Base-by-base conservation (phyloP, 345 rosid genomes). In the Populus deltoides region DNA sequence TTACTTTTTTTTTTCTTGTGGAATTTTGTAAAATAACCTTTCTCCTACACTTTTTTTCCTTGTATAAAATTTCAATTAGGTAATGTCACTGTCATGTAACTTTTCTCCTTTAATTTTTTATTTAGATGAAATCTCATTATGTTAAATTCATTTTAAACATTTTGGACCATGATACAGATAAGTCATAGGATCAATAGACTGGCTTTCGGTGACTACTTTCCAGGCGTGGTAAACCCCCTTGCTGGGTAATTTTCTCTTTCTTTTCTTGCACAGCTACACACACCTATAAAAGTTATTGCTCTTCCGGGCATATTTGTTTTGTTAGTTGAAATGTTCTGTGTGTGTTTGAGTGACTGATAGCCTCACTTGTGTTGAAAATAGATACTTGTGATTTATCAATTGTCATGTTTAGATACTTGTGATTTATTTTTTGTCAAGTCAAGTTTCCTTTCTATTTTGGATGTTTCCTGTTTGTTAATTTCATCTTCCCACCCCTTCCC, bases 221-320 rank as follows among this genome's bases (percentile, higher is more conserved):
- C 99, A 22, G 99, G 99, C n/a, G 93, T 88, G 17, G 91, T 96
- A 41, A 94, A 96, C 82, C 99, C 97, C 83, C 99, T 96, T 80
- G 97, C 94, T 68, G 86, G 90, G 99, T 96, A 91, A 80, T 80
- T 68, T 35, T 74, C 79, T 38, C 53, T 77, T 71, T 57, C 55
- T 71, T 82, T 53, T 51, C 66, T 71, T 66, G 33, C 68, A 35
- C 31, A 59, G 73, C 55, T 75, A 24, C n/a, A 67, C 36, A 66
- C n/a, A 38, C 16, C 45, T 13, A 9, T 35, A 74, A 24, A 39
- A 71, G 38, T 49, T 24, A 51, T 53, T 66, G 38, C 57, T 36
- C 7, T 57, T 57, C 9, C 57, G 57, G 13, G 20, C 31, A 4
- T 39, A 25, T 65, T 33, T 29, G 20, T 7, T 6, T 22, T 43